Base-by-base conservation (phyloP, 257 asterid genomes). In the Paraleonurus japonicus region DNA sequence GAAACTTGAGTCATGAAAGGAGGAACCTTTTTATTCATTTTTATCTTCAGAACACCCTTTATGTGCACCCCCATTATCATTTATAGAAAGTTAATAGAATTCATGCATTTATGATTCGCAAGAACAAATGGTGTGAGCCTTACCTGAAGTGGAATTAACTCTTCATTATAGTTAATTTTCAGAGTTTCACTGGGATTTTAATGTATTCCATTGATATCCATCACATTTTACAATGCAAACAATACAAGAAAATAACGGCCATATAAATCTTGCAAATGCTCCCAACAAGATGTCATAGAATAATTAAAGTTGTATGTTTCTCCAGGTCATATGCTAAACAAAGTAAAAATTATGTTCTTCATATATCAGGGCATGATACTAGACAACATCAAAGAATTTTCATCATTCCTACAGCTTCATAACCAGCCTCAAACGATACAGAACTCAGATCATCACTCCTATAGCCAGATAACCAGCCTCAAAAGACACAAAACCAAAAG, bases 221-320 rank as follows among this genome's bases (percentile, higher is more conserved):
- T n/a, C n/a, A n/a, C n/a, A n/a, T n/a, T n/a, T n/a, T n/a, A n/a
- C 15, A 27, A 27, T 7, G 26, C 41, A 58, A 26, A 32, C 16
- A 47, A 8, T 9, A 22, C 2, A 32, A 48, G 22, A 9, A 71
- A 7, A 59, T 35, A 60, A 22, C 8, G 4, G 17, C 45, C 70
- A 47, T 8, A 61, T 17, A 62, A 30, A 59, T 28, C 57, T 28
- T 16, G 35, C 16, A 60, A 61, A 28, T 30, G n/a, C 60, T 27
- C 55, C 26, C 30, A 70, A 63, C 57, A 64, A 63, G 47, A 73
- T 37, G 57, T 9, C 20, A 16, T 63, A 26, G 2, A 20, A 67
- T 23, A 67, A 28, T 8, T 17, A 50, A 48, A 1, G 8, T 1
- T 54, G 16, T 55, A 55, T 15, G 7, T 7, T 61, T 12, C 13